Evolutionary conservation across 345 rosid genomes (phyloP).

Genomic region (Aurinia saxatilis): DNA sequence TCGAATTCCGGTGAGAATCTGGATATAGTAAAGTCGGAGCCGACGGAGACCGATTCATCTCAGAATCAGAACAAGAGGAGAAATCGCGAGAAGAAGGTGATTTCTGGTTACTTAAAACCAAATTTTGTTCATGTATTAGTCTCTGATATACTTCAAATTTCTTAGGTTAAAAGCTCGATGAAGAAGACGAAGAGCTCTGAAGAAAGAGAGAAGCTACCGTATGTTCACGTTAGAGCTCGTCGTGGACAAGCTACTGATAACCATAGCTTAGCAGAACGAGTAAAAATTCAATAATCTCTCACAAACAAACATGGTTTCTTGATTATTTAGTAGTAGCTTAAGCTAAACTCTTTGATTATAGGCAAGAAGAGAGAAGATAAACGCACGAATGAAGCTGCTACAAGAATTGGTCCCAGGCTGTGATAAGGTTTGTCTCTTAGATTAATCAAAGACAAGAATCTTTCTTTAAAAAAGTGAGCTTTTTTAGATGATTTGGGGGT

Average conservation of each 20-base stretch:
- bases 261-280: slow-evolving; percentile 74
- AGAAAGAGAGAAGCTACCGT: slow-evolving; percentile 50
- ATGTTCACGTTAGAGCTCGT: slow-evolving; percentile 70
- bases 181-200: slow-evolving; percentile 55
- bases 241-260: slow-evolving; percentile 76
- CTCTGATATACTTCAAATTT: not conserved
- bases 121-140: not conserved
- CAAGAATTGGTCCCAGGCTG: slow-evolving; percentile 82
- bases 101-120: too few species aligned
- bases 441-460: slow-evolving; percentile 23
- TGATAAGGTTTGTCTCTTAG: slow-evolving; percentile 51
- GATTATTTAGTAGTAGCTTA: not conserved
- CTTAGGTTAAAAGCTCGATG: slow-evolving; percentile 39
- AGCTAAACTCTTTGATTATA: slow-evolving; percentile 11
- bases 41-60: slow-evolving; percentile 27
- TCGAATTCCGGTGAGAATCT: slow-evolving; percentile 31
- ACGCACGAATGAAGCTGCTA: slow-evolving; percentile 64
- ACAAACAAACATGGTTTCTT: not conserved
- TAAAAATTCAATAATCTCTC: slow-evolving; percentile 16
- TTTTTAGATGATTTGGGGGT: not conserved
- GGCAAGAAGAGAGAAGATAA: slow-evolving; percentile 86
- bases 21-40: slow-evolving; percentile 35
- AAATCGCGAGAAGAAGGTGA: slow-evolving; percentile 51
- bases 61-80: slow-evolving; percentile 38
- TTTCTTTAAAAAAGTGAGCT: slow-evolving; percentile 17